Evolutionary conservation across 2,329 filamentous ascomycete genomes (phyloP), one percentile per base, ranked within the genome.

Genomic region (Rhynchosporium graminicola): DNA sequence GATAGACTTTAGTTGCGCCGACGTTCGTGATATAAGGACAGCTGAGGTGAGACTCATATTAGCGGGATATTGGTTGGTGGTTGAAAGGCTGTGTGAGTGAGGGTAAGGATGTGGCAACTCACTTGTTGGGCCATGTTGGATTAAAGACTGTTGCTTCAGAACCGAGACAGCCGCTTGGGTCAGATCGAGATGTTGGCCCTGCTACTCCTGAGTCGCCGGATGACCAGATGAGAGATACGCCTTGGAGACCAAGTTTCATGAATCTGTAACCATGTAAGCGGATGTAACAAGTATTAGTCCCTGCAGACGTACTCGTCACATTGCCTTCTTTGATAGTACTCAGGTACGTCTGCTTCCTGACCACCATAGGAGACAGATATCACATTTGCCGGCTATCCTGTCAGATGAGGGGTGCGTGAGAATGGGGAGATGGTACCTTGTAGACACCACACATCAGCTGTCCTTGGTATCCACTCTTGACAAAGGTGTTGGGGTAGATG

Each of bases 301-400:
- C n/a, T 15, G 64, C 54, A 61, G 51, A 42, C 68, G 59, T 80
- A 79, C 74, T 81, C 80, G 55, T 74, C 71, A 69, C 79, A 81
- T 72, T 81, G 79, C 5, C 79, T 76, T 65, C 80, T 75, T 69
- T 83, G 79, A 72, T 87, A 87, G 63, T 60, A 75, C 76, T 76
- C 73, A 0, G 83, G 82, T 20, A 84, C 74, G 36, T 80, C 50
- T 78, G n/a, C 75, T 74, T 73, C 86, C 83, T 61, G 59, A 10
- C 59, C 59, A 40, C 51, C 59, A 50, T 61, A 59, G n/a, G 59
- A 61, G n/a, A 61, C 45, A 2, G 59, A 61, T 31, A 61, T 61
- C 12, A 61, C 59, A 50, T 61, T 56, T 2, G 59, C 52, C 2
- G 59, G 59, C 59, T 61, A 9, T 3, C 20, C 12, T 48, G 36